These are phyloP conservation scores for Setaria viridis DNA, from an alignment of 202 grass and related monocot genomes.

Conservation along the genomic window DNA sequence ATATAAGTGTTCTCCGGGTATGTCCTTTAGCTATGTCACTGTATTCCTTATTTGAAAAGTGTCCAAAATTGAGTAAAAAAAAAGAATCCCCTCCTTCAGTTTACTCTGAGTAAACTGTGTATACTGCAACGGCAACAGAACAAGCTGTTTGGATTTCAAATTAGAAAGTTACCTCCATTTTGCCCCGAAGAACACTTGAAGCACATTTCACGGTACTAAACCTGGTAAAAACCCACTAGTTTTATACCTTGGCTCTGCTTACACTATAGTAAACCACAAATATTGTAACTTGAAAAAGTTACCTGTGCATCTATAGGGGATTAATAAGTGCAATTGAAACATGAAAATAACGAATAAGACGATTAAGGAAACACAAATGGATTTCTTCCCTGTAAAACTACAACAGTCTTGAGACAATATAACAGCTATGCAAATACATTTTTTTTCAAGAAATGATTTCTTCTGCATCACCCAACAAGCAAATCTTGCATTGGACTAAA, in stretches of 20 bases:
- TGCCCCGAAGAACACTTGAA: background rate
- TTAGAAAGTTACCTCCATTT: slow-evolving; percentile 3
- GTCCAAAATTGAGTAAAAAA: background rate
- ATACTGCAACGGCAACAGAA: background rate
- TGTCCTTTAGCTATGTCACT: slow-evolving; percentile 40
- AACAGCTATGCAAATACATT: background rate
- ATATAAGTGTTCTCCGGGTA: slow-evolving; percentile 83
- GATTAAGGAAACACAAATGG: background rate
- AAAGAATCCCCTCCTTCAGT: background rate
- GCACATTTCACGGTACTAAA: slow-evolving; percentile 7
- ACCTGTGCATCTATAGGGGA: background rate
- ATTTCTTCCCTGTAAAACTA: background rate
- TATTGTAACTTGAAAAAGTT: slow-evolving; percentile 4
- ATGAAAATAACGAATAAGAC: background rate
- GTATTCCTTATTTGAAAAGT: background rate
- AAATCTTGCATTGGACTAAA: background rate
- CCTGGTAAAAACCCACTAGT: background rate
- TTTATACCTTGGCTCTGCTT: background rate
- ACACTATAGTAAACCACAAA: background rate
- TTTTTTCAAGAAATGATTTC: background rate
- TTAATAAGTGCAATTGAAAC: background rate
- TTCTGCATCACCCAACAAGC: background rate
- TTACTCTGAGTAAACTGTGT: background rate
- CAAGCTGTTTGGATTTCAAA: background rate
- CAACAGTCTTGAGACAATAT: background rate